Percentiles rank a stretch among this genome's conserved stretches.
Conservation (phyloP, 305 asterid species). For the Fraxinus sp. region DNA sequence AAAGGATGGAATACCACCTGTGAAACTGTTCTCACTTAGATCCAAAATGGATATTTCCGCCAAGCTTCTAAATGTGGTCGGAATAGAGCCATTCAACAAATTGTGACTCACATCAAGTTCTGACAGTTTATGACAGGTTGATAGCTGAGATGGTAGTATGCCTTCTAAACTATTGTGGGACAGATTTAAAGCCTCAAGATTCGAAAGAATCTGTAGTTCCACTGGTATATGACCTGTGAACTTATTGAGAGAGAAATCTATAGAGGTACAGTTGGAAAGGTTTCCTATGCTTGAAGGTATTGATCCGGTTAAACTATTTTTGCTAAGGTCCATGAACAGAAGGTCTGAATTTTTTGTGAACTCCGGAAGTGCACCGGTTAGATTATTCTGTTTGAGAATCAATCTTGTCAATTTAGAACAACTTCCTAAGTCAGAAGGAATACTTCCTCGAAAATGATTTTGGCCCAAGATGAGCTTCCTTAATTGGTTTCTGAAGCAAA, state of each 20-base stretch:
- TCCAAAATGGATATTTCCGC: slow-evolving; percentile 47
- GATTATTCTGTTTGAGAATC: slow-evolving; percentile 62
- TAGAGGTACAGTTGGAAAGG: slow-evolving; percentile 41
- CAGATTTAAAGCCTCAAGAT: slow-evolving; percentile 51
- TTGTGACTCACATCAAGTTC: slow-evolving; percentile 59
- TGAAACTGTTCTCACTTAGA: slow-evolving; percentile 58
- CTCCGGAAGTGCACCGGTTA: slow-evolving; percentile 60
- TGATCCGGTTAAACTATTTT: slow-evolving; percentile 51
- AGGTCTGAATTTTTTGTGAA: slow-evolving; percentile 49
- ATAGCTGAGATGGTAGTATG: slow-evolving; percentile 44
- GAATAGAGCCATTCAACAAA: slow-evolving; percentile 62
- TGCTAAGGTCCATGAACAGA: slow-evolving; percentile 54
- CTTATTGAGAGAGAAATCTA: slow-evolving; percentile 60
- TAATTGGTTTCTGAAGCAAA: slow-evolving; percentile 66
- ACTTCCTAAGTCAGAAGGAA: slow-evolving; percentile 59
- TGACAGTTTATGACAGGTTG: slow-evolving; percentile 51
- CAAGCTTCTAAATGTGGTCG: slow-evolving; percentile 52
- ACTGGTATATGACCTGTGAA: slow-evolving; percentile 56
- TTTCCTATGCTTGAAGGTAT: slow-evolving; percentile 58
- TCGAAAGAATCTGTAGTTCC: slow-evolving; percentile 53
- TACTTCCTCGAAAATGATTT: slow-evolving; percentile 57
- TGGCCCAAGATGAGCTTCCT: slow-evolving; percentile 53
- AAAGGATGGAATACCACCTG: slow-evolving; percentile 55
- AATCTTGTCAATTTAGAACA: slow-evolving; percentile 63
- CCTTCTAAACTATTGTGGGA: slow-evolving; percentile 66